Conservation (phyloP, 352 stramenopile species). For the Thalassiosira livingstoniorum region DNA sequence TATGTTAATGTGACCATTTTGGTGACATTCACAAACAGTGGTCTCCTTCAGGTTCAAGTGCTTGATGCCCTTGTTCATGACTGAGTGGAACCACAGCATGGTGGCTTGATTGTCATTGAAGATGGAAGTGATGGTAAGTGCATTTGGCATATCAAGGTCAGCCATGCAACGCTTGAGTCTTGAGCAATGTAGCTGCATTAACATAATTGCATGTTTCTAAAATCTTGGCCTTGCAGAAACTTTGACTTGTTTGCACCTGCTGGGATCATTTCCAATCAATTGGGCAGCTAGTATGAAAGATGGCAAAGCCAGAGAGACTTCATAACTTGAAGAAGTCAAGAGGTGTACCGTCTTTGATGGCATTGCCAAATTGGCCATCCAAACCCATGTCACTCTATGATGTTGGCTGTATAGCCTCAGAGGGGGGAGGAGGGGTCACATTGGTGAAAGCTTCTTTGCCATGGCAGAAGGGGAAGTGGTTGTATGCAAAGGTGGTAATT, state of each 20-base stretch:
- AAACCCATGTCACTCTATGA: not conserved
- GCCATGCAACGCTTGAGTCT: not conserved
- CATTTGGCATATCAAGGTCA: not conserved
- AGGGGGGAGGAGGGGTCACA: not conserved
- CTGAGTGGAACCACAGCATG: constrained; percentile 16
- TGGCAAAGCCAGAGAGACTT: constrained; percentile 15
- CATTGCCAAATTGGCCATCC: too few species aligned
- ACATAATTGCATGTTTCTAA: constrained; percentile 2
- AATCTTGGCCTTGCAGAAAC: constrained; percentile 38
- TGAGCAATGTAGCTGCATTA: constrained; percentile 8
- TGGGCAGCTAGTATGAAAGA: constrained; percentile 1
- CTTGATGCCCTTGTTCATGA: constrained; percentile 24
- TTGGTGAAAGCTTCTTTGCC: constrained; percentile 12
- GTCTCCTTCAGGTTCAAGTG: constrained; percentile 44
- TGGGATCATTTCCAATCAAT: constrained; percentile 17
- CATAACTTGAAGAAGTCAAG: constrained; percentile 1
- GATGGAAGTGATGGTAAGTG: not conserved
- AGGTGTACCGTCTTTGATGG: too few species aligned
- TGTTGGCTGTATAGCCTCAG: not conserved
- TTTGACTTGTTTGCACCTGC: constrained; percentile 10
- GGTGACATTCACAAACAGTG: constrained; percentile 17
- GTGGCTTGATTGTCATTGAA: constrained; percentile 53
- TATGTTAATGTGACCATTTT: not conserved
- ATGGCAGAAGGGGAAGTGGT: too few species aligned
- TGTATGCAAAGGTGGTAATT: not conserved